phyloP scores from a whole-genome alignment of 2,329 filamentous ascomycete genomes.

The Aaosphaeria arxii region DNA sequence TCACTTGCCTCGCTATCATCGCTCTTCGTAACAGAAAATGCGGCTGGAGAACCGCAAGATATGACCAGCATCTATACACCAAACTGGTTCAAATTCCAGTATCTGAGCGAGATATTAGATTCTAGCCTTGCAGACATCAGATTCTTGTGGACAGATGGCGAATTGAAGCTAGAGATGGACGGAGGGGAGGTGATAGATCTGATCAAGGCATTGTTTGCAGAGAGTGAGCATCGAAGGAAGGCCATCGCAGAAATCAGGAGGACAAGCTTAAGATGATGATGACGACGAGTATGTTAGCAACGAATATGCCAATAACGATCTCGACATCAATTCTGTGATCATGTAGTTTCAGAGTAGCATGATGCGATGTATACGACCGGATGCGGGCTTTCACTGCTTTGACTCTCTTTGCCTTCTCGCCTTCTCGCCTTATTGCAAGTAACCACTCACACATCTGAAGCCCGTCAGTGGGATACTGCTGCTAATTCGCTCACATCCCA shows the following conservation, averaged over 20 bases:
- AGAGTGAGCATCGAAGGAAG: constrained; percentile 56
- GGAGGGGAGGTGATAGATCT: constrained; percentile 61
- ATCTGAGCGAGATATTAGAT: constrained; percentile 61
- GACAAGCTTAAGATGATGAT: constrained; percentile 11
- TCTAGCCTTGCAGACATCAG: constrained; percentile 63
- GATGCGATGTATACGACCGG: no score
- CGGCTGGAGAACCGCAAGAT: constrained; percentile 41
- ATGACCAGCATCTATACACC: constrained; percentile 61
- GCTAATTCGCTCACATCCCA: no score
- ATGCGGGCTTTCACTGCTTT: no score
- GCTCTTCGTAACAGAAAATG: constrained; percentile 52
- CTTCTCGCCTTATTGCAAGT: no score
- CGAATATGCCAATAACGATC: no score
- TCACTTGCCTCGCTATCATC: constrained; percentile 55
- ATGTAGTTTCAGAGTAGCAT: no score
- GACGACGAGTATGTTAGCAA: no score
- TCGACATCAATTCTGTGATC: no score
- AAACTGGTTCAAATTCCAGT: constrained; percentile 65
- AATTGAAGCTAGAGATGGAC: constrained; percentile 60
- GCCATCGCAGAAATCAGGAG: constrained; percentile 56
- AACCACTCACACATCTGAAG: no score
- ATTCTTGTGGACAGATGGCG: constrained; percentile 64
- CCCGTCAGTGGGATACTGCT: no score
- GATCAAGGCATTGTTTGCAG: constrained; percentile 63
- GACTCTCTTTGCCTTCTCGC: no score